Percentiles rank a stretch among this genome's conserved stretches.
Evolutionary conservation across 2,329 filamentous ascomycete genomes (phyloP).

Genomic region (Fusarium bactridioides): DNA sequence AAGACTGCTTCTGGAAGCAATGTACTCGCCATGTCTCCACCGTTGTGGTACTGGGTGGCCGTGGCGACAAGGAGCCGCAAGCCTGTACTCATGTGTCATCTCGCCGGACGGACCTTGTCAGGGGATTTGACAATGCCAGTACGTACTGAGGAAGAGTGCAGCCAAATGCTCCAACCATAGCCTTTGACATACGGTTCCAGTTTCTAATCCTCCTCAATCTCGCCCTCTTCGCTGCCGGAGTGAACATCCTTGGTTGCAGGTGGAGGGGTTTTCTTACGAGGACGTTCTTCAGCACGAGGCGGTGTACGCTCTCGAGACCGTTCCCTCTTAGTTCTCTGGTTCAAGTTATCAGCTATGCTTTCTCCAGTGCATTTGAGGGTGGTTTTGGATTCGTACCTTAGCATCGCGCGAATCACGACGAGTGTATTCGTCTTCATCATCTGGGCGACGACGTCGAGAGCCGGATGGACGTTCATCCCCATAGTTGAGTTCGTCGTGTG

Average conservation of each 20-base stretch:
- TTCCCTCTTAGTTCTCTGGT: constrained; percentile 66
- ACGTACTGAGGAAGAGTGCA: constrained; percentile 39
- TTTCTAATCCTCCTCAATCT: constrained; percentile 84
- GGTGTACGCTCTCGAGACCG: constrained; percentile 68
- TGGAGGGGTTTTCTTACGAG: constrained; percentile 65
- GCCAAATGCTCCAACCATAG: constrained; percentile 7
- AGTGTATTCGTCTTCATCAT: constrained; percentile 76
- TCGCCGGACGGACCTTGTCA: constrained; percentile 36
- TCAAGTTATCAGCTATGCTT: constrained; percentile 39
- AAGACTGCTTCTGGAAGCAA: constrained; percentile 23
- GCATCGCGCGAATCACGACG: constrained; percentile 71
- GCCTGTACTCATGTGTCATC: constrained; percentile 44
- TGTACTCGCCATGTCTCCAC: constrained; percentile 30
- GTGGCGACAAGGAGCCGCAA: constrained; percentile 33
- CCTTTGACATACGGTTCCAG: background rate
- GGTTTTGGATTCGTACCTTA: constrained; percentile 61
- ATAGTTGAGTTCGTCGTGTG: constrained; percentile 89
- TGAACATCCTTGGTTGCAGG: constrained; percentile 59
- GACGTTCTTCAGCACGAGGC: constrained; percentile 59
- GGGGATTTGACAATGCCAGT: constrained; percentile 39
- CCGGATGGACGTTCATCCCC: constrained; percentile 74
- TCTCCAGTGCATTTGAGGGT: background rate
- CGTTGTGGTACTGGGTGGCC: constrained; percentile 25
- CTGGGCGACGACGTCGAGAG: constrained; percentile 78
- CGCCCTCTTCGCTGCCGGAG: constrained; percentile 91